Conservation (phyloP, 352 stramenopile genomes). For the Thalassiosira delicatula region DNA sequence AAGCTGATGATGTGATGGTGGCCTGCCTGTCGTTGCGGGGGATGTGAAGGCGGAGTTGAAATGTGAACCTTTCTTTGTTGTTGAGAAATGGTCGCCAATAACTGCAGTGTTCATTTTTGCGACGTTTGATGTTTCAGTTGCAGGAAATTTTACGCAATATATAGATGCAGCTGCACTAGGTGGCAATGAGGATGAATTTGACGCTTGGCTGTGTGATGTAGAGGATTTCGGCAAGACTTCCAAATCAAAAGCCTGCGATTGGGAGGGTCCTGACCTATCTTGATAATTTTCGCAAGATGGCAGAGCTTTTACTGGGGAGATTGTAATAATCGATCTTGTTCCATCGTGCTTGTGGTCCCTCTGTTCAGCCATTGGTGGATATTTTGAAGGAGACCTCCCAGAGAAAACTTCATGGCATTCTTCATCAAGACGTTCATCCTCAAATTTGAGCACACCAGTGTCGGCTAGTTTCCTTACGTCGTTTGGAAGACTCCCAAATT, state of each 20-base stretch:
- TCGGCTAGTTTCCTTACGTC: neutral
- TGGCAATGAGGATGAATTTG: neutral
- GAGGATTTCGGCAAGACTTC: neutral
- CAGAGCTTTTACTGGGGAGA: conserved; percentile 32
- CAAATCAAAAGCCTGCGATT: conserved; percentile 2
- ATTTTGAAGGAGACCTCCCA: neutral
- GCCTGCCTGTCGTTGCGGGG: conserved; percentile 5
- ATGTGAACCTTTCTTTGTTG: conserved; percentile 13
- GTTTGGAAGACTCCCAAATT: conserved; percentile 22
- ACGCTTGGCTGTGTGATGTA: neutral
- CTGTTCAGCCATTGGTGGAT: conserved; percentile 23
- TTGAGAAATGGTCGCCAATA: neutral
- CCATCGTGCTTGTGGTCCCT: conserved; percentile 8
- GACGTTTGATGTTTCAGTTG: conserved; percentile 21
- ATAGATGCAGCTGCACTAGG: conserved; percentile 16
- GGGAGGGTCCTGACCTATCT: neutral
- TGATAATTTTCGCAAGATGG: conserved; percentile 12
- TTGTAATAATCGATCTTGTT: conserved; percentile 33
- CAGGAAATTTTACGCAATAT: conserved; percentile 21
- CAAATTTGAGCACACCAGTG: neutral
- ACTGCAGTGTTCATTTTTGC: conserved; percentile 20
- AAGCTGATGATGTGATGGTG: conserved; percentile 30
- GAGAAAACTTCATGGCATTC: conserved; percentile 37
- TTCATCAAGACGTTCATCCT: conserved; percentile 10
- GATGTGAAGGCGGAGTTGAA: conserved; percentile 26